phyloP scores from a whole-genome alignment of 768 basidiomycete species.

The Lentinula boryana region DNA sequence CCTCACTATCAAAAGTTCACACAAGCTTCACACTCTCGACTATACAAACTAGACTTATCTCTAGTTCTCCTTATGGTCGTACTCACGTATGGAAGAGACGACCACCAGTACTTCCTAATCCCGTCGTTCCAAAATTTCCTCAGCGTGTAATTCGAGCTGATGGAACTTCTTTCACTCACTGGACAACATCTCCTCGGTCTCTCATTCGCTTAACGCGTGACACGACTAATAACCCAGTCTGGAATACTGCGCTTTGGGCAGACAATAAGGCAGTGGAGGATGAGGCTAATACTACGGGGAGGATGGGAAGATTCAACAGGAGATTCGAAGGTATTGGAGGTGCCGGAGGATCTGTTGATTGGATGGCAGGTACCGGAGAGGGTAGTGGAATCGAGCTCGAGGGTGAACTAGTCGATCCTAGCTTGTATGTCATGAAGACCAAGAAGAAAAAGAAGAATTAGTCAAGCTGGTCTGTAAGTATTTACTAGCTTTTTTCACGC shows the following conservation, averaged over 20 bases:
- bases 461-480: not conserved
- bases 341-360: conserved; percentile 25
- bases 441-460: conserved; percentile 6
- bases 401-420: conserved; percentile 12
- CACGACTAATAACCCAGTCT: conserved; percentile 83
- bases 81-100: conserved; percentile 79
- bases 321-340: conserved; percentile 52
- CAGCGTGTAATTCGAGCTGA: conserved; percentile 84
- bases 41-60: conserved; percentile 36
- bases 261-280: conserved; percentile 53
- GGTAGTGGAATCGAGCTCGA: conserved; percentile 1
- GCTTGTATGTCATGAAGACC: conserved; percentile 9
- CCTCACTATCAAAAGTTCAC: not conserved
- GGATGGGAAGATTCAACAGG: conserved; percentile 76
- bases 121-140: conserved; percentile 80
- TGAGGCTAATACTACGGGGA: conserved; percentile 66
- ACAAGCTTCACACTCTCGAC: not conserved
- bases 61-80: conserved; percentile 76
- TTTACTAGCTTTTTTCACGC: not conserved
- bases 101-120: conserved; percentile 65
- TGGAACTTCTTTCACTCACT: conserved; percentile 82
- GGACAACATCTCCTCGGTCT: conserved; percentile 83
- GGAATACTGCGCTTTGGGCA: conserved; percentile 61
- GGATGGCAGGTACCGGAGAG: conserved; percentile 23
- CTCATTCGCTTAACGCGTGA: conserved; percentile 77